Percentiles rank a stretch among this genome's conserved stretches.
Conservation (phyloP, 352 stramenopile genomes). For the Phytopythium delawarense region DNA sequence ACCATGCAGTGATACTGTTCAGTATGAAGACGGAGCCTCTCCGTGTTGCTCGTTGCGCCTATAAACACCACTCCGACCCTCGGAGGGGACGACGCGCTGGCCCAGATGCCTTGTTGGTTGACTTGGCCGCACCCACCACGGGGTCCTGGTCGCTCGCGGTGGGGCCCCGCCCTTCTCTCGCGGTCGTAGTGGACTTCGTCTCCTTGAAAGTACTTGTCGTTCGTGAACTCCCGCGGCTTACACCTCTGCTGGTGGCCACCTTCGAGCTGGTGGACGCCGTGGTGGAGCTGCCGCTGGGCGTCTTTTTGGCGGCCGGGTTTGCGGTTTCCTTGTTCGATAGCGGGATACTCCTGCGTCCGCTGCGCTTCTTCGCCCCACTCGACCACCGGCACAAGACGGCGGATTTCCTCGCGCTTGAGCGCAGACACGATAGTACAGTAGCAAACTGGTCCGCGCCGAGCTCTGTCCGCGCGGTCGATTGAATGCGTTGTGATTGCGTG, state of each 20-base stretch:
- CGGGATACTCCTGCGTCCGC: constrained; percentile 44
- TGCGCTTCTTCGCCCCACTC: constrained; percentile 47
- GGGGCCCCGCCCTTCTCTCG: background rate
- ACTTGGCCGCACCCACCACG: background rate
- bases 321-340: constrained; percentile 52
- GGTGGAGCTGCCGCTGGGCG: background rate
- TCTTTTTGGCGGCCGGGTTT: constrained; percentile 17
- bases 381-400: constrained; percentile 25
- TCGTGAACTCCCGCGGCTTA: constrained; percentile 1
- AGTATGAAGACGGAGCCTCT: too few species aligned
- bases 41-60: too few species aligned
- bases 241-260: constrained; percentile 7
- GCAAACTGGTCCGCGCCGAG: constrained; percentile 44
- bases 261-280: background rate
- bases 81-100: background rate
- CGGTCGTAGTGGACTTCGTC: background rate
- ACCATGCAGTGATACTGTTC: too few species aligned
- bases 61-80: background rate
- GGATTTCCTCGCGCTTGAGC: constrained; percentile 32
- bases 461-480: constrained; percentile 20
- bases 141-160: constrained; percentile 12
- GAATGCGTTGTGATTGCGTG: constrained; percentile 16
- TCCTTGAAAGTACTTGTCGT: constrained; percentile 13
- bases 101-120: background rate
- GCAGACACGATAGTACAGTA: constrained; percentile 32